These are phyloP conservation scores for Penicillium desertorum DNA, from an alignment of 495 filamentous ascomycete genomes.

Conservation along the genomic window DNA sequence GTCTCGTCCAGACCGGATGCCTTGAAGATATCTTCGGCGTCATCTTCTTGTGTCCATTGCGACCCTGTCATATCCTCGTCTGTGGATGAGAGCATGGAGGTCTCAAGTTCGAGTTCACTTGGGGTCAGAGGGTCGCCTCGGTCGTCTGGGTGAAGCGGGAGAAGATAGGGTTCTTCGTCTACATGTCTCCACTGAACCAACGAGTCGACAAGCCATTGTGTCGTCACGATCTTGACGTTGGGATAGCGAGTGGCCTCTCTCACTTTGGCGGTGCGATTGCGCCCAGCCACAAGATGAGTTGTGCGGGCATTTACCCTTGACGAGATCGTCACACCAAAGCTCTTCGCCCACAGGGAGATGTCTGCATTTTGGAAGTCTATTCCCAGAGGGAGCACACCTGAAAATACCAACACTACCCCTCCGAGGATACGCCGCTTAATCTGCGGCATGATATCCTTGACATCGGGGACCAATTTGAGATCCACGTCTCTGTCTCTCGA, in stretches of 20 bases:
- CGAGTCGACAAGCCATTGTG: slow-evolving; percentile 82
- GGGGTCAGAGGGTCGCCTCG: slow-evolving; percentile 45
- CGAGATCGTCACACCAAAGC: slow-evolving; percentile 76
- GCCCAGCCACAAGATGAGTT: slow-evolving; percentile 69
- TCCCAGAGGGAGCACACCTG: slow-evolving; percentile 80
- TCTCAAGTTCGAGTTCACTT: slow-evolving; percentile 36
- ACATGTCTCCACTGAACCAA: slow-evolving; percentile 74
- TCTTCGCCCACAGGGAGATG: slow-evolving; percentile 77
- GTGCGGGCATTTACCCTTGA: slow-evolving; percentile 56
- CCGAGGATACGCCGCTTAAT: slow-evolving; percentile 73
- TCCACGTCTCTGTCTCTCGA: slow-evolving; percentile 58
- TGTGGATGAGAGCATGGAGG: slow-evolving; percentile 41
- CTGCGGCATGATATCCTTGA: slow-evolving; percentile 73
- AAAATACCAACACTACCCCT: slow-evolving; percentile 74
- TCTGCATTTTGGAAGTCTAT: slow-evolving; percentile 77
- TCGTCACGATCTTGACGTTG: slow-evolving; percentile 83
- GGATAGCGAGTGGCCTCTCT: slow-evolving; percentile 69
- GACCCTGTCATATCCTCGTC: slow-evolving; percentile 45
- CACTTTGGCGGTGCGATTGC: slow-evolving; percentile 87
- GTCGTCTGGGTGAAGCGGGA: slow-evolving; percentile 63
- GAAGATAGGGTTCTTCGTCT: slow-evolving; percentile 71
- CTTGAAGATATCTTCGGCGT: slow-evolving; percentile 47
- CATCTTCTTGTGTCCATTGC: slow-evolving; percentile 41
- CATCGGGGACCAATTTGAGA: slow-evolving; percentile 72
- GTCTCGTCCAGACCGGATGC: slow-evolving; percentile 33